Evolutionary conservation across 2,329 filamentous ascomycete species (phyloP), one percentile per base, ranked within the genome.

Genomic region (Cladosporium sp.): DNA sequence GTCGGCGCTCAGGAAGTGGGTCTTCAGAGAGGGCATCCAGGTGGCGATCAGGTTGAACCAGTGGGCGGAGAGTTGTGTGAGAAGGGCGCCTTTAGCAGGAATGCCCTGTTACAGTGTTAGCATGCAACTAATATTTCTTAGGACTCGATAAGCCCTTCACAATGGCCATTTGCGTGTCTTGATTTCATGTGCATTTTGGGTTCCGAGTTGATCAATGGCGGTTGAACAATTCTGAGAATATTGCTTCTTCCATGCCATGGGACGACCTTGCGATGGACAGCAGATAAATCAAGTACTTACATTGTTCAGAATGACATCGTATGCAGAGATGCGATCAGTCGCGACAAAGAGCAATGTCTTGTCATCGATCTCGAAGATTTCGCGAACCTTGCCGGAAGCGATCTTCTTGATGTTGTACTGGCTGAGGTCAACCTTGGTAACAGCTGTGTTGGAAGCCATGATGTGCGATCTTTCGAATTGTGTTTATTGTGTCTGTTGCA

Each of bases 301-400:
- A 80, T 95, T 97, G 73, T 86, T 82, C 84, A 96, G 88, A 72
- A 96, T 88, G 72, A 96, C 92, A 85, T 98, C 94, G 83, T 94
- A 98, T 65, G 95, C 95, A 28, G 92, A 97, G 78, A 97, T 95
- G 71, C 95, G 90, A 81, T 97, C 93, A 15, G 92, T 91, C 28
- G 92, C 90, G 65, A 93, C 88, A 76, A 97, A 94, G 65, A 96
- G 88, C 4, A 96, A 86, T 2, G 87, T 90, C 65, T 86, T 80
- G 49, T 87, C 81, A 76, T 92, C 87, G 64, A 96, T 81, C 68
- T 86, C 84, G 78, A 92, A 96, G 44, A 96, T 85, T 75, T 96
- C 91, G 74, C 92, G 88, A 30, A 96, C 92, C 81, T 96, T 96
- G 69, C 88, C 88, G 47, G 84, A 83, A 8, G 86, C 85, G 57